These are phyloP conservation scores for Hypoxylon sp. DNA, from an alignment of 2,329 filamentous ascomycete genomes.

Conservation along the genomic window DNA sequence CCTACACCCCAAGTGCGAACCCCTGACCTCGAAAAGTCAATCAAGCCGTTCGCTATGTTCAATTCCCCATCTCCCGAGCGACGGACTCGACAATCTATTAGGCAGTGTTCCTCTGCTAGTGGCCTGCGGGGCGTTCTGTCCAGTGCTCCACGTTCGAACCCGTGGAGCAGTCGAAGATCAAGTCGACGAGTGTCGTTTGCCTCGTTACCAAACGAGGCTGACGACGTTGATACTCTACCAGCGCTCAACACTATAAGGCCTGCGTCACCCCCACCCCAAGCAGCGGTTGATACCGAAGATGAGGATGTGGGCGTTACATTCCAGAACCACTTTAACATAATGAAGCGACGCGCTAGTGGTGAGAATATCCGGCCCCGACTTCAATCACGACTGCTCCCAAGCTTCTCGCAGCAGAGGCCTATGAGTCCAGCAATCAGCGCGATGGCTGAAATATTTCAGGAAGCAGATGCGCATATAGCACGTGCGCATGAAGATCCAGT, in stretches of 20 bases:
- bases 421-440: constrained; percentile 58
- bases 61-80: constrained; percentile 62
- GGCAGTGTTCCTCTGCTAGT: constrained; percentile 24
- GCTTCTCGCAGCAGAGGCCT: constrained; percentile 57
- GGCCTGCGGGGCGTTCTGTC: constrained; percentile 44
- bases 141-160: constrained; percentile 31
- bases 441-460: constrained; percentile 64
- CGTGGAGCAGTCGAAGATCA: constrained; percentile 33
- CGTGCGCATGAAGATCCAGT: constrained; percentile 29
- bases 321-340: constrained; percentile 61
- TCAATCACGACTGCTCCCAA: constrained; percentile 56
- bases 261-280: constrained; percentile 60
- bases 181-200: constrained; percentile 54
- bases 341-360: constrained; percentile 54
- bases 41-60: constrained; percentile 67
- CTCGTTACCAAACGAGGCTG: constrained; percentile 47
- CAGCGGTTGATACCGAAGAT: constrained; percentile 50
- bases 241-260: constrained; percentile 41
- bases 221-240: constrained; percentile 23
- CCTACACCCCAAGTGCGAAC: constrained; percentile 53
- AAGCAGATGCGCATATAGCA: constrained; percentile 55
- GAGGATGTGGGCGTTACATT: constrained; percentile 56
- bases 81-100: constrained; percentile 32
- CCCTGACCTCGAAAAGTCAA: constrained; percentile 61
- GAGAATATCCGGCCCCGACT: constrained; percentile 29